phyloP scores from a whole-genome alignment of 768 basidiomycete species.

The Tylopilus subfusipes region DNA sequence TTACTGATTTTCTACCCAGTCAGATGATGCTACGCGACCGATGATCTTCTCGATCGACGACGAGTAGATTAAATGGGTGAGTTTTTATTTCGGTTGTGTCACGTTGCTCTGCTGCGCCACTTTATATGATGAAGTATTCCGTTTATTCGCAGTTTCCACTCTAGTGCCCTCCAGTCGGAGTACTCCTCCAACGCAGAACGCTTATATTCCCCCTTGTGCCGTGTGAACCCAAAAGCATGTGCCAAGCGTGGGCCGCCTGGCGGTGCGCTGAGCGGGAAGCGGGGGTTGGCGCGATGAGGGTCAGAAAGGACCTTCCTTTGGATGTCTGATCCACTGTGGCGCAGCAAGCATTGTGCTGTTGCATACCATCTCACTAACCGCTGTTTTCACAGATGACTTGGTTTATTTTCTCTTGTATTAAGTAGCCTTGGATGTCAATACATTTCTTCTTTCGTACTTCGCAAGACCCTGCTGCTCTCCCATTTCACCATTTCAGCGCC shows the following conservation, averaged over 20 bases:
- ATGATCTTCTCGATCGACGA: neutral
- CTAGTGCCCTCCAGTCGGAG: conserved; percentile 62
- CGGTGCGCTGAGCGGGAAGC: conserved; percentile 70
- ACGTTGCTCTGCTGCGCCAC: conserved; percentile 17
- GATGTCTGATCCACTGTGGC: conserved; percentile 67
- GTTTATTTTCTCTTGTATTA: neutral
- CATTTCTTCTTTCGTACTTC: neutral
- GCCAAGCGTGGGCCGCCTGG: conserved; percentile 62
- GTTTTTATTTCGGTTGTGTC: conserved; percentile 12
- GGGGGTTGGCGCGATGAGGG: conserved; percentile 74
- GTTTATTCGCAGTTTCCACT: conserved; percentile 88
- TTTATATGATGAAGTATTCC: conserved; percentile 55
- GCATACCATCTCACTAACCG: conserved; percentile 2
- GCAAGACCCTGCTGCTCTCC: too few species aligned
- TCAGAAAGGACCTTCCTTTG: conserved; percentile 76
- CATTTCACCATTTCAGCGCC: too few species aligned
- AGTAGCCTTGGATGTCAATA: conserved; percentile 1
- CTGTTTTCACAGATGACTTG: conserved; percentile 1
- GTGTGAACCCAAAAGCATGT: conserved; percentile 68
- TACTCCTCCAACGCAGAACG: conserved; percentile 72
- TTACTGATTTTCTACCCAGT: conserved; percentile 15
- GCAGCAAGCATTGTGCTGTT: conserved; percentile 14
- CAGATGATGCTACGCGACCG: neutral
- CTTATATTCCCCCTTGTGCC: conserved; percentile 64
- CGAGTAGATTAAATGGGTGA: conserved; percentile 16